Evolutionary conservation across 2,329 filamentous ascomycete genomes (phyloP).

Genomic region (Aureobasidium zeae): DNA sequence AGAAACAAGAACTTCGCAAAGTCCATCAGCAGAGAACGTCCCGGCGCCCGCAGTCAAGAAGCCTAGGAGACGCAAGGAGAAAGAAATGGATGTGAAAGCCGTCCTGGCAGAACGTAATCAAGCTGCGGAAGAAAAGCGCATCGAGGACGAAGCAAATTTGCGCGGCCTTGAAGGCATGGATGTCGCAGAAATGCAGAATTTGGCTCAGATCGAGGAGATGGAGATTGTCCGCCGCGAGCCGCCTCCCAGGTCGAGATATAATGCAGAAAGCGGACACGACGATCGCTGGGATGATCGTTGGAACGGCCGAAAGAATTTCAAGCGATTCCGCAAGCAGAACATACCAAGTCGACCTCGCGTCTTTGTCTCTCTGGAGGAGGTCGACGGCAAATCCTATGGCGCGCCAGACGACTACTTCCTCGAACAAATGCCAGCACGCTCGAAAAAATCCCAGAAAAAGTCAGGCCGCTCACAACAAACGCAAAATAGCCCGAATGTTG

Average conservation of each 20-base stretch:
- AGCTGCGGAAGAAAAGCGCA: constrained; percentile 44
- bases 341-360: constrained; percentile 43
- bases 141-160: constrained; percentile 57
- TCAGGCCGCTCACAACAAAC: constrained; percentile 9
- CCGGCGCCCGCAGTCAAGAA: constrained; percentile 20
- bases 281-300: constrained; percentile 77
- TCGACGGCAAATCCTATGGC: constrained; percentile 60
- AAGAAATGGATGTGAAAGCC: constrained; percentile 60
- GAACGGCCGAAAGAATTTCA: constrained; percentile 96
- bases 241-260: constrained; percentile 22
- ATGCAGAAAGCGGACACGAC: constrained; percentile 34
- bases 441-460: constrained; percentile 16
- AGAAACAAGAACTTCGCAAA: background rate
- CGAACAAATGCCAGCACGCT: constrained; percentile 29
- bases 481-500: constrained; percentile 8
- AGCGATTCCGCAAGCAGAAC: constrained; percentile 58
- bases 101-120: constrained; percentile 47
- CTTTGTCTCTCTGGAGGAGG: constrained; percentile 64
- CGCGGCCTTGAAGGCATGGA: constrained; percentile 55
- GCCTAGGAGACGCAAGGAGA: constrained; percentile 42
- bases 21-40: constrained; percentile 1
- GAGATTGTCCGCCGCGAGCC: constrained; percentile 43
- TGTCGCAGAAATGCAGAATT: constrained; percentile 60
- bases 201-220: constrained; percentile 71
- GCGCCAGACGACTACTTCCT: constrained; percentile 72